A percentile compares a stretch with the other conserved stretches of the same genome.
These are phyloP conservation scores for Prunus yedoensis DNA, from an alignment of 331 rosid genomes.

Conservation along the genomic window DNA sequence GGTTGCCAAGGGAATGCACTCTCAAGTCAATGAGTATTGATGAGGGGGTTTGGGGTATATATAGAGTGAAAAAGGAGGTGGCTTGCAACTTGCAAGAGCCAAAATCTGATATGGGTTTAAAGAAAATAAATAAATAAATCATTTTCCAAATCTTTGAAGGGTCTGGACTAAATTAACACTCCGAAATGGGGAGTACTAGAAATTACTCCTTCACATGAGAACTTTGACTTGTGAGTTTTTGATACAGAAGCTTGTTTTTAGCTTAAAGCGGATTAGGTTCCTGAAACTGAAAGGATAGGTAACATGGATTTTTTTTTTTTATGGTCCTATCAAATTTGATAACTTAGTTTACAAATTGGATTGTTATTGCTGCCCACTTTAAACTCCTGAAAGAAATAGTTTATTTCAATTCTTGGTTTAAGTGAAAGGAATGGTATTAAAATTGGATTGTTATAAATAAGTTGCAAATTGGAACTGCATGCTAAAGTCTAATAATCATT, in stretches of 20 bases:
- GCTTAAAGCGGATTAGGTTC: too few species aligned
- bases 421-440: not conserved
- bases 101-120: slow-evolving; percentile 1
- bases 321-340: not conserved
- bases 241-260: not conserved
- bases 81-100: not conserved
- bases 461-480: not conserved
- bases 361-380: not conserved
- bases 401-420: not conserved
- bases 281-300: not conserved
- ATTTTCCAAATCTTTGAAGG: too few species aligned
- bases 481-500: not conserved
- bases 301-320: not conserved
- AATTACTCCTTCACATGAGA: not conserved
- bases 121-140: too few species aligned
- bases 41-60: slow-evolving; percentile 36
- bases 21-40: slow-evolving; percentile 31
- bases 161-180: too few species aligned
- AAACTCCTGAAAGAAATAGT: not conserved
- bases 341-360: not conserved
- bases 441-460: not conserved
- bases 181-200: not conserved
- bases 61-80: slow-evolving; percentile 20
- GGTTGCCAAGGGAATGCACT: not conserved
- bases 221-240: not conserved